These are phyloP conservation scores for Podaxis rugospora DNA, from an alignment of 768 basidiomycete species.

Conservation along the genomic window DNA sequence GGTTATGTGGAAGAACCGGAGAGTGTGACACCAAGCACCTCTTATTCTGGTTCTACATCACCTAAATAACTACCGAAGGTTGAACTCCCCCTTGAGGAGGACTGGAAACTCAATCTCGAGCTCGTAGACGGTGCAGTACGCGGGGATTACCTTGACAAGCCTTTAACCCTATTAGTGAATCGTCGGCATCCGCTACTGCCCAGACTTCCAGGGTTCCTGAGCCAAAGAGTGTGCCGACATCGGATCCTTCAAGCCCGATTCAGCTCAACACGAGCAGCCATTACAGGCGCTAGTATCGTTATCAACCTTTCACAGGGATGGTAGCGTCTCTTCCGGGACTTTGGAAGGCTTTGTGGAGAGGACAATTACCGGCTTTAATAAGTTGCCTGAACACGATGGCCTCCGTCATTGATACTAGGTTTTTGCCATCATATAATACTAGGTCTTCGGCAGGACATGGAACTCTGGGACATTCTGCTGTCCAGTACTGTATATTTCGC, in stretches of 20 bases:
- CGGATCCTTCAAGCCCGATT: too few species aligned
- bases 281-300: too few species aligned
- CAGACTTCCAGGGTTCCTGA: too few species aligned
- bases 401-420: slow-evolving; percentile 16
- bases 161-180: too few species aligned
- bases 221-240: too few species aligned
- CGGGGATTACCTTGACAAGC: too few species aligned
- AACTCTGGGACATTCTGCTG: slow-evolving; percentile 26
- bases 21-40: background rate
- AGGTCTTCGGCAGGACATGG: slow-evolving; percentile 28
- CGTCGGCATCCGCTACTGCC: too few species aligned
- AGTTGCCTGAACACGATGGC: slow-evolving; percentile 12
- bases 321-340: slow-evolving; percentile 33
- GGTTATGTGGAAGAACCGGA: background rate
- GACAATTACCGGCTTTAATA: slow-evolving; percentile 31
- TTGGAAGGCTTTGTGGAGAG: slow-evolving; percentile 38
- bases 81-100: slow-evolving; percentile 8
- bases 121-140: too few species aligned
- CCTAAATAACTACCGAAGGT: background rate
- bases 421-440: background rate
- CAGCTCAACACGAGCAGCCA: too few species aligned
- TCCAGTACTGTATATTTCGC: slow-evolving; percentile 39
- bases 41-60: background rate
- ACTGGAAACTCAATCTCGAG: slow-evolving; percentile 18
- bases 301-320: slow-evolving; percentile 20